Base-by-base conservation (phyloP, 2,329 filamentous ascomycete species). In the Rutstroemia sydowiana region DNA sequence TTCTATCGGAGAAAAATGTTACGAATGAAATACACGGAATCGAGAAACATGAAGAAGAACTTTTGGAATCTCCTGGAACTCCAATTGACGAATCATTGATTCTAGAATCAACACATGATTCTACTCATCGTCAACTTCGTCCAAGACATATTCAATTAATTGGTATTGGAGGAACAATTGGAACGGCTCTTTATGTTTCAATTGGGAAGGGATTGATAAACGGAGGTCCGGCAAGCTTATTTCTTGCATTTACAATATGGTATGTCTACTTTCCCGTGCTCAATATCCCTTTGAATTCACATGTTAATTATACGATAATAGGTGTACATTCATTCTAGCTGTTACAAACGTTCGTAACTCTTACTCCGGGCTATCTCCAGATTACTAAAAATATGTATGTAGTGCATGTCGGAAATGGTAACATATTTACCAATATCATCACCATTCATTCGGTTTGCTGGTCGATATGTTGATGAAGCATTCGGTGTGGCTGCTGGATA, bases 401-500 rank as follows among this genome's bases (percentile, higher is more conserved):
- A 45, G 44, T 45, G 74, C 31, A 61, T 87, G 70, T 82, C 84
- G 11, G 86, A 89, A 65, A 88, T 89, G 84, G 85, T 87, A 7
- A 86, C 84, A 0, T 88, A 85, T 57, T 71, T 88, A 2, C 86
- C 87, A 7, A 86, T 90, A 49, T 87, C 84, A 0, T 88, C 84
- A 37, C 85, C 85, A 0, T 90, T 91, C 66, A 86, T 90, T 63
- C 81, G 84, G 23, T 88, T 90, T 61, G 86, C 86, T 3, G 84
- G 85, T 13, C 78, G 84, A 43, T 89, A 81, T 58, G 84, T 89
- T 28, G 85, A 89, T 59, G 84, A 88, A 57, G 83, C 85, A 2
- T 85, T 89, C 54, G 84, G 84, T 1, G 84, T 87, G 52, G 83
- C 83, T 6, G 78, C 82, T 1, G 85, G 85, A 5, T 88, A 84